phyloP scores from a whole-genome alignment of 2,329 filamentous ascomycete genomes.

The Pyricularia sp. region DNA sequence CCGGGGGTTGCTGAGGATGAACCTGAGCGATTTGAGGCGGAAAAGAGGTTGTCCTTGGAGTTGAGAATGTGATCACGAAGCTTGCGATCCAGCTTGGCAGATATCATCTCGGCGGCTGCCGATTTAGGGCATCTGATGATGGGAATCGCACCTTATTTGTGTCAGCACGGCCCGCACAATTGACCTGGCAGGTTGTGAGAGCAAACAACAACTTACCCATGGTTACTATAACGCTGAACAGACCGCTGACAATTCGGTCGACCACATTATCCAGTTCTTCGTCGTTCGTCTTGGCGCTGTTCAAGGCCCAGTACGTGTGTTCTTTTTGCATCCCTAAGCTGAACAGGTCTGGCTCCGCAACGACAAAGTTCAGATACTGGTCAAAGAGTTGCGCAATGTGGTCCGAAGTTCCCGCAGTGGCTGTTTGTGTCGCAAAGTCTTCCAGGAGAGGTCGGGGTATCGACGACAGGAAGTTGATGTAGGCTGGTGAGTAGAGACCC shows the following conservation, averaged over 20 bases:
- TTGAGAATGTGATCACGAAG: conserved; percentile 94
- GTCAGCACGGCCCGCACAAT: conserved; percentile 14
- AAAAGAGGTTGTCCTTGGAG: conserved; percentile 96
- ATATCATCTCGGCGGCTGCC: conserved; percentile 88
- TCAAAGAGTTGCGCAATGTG: conserved; percentile 89
- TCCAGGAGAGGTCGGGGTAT: conserved; percentile 84
- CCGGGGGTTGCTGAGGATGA: conserved; percentile 53
- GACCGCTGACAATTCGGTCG: conserved; percentile 84
- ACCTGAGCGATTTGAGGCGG: conserved; percentile 47
- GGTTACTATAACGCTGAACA: conserved; percentile 98
- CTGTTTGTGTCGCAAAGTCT: conserved; percentile 87
- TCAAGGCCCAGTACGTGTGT: conserved; percentile 90
- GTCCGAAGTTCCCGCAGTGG: conserved; percentile 74
- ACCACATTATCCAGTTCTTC: conserved; percentile 81
- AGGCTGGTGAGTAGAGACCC: conserved; percentile 83
- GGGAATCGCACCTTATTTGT: conserved; percentile 65
- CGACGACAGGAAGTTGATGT: conserved; percentile 94
- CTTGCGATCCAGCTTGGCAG: conserved; percentile 88
- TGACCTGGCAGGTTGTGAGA: neutral
- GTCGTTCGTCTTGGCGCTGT: conserved; percentile 84
- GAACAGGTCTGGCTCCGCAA: conserved; percentile 91
- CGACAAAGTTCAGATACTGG: conserved; percentile 96
- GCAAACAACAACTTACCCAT: conserved; percentile 55
- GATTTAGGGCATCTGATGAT: conserved; percentile 92
- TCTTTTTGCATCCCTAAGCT: conserved; percentile 86